These are phyloP conservation scores for Aureobasidium vineae DNA, from an alignment of 2,329 filamentous ascomycete species.

Conservation along the genomic window DNA sequence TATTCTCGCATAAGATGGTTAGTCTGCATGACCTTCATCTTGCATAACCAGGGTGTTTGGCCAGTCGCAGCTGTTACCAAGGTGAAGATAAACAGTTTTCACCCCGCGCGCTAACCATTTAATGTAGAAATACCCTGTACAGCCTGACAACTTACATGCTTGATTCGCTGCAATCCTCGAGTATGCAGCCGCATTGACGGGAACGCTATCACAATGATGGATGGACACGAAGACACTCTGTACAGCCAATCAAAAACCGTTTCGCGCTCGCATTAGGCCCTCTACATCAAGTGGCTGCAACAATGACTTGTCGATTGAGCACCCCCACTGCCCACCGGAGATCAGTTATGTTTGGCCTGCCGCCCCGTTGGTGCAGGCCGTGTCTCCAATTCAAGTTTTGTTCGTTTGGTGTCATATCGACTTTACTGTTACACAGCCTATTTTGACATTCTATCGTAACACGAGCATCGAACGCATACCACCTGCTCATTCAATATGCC, in stretches of 20 bases:
- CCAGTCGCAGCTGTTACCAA: no score
- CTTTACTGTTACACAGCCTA: background rate
- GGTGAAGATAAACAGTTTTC: no score
- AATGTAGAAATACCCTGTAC: no score
- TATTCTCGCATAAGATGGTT: no score
- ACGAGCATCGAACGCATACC: no score
- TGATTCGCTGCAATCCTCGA: background rate
- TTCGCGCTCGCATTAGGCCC: background rate
- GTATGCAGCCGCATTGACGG: background rate
- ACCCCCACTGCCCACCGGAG: no score
- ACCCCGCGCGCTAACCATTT: no score
- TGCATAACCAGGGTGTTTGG: no score
- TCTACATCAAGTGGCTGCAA: background rate
- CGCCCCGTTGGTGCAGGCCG: background rate
- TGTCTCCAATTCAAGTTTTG: background rate
- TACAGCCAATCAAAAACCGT: background rate
- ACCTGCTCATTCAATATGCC: background rate
- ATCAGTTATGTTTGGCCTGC: background rate
- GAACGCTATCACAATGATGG: background rate
- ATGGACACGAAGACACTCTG: background rate
- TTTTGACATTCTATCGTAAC: no score
- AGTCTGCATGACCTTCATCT: no score
- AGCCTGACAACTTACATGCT: no score
- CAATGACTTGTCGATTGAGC: background rate
- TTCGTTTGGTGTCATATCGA: background rate